Base-by-base conservation (phyloP, 2,329 filamentous ascomycete genomes). In the Penicillium sp. region DNA sequence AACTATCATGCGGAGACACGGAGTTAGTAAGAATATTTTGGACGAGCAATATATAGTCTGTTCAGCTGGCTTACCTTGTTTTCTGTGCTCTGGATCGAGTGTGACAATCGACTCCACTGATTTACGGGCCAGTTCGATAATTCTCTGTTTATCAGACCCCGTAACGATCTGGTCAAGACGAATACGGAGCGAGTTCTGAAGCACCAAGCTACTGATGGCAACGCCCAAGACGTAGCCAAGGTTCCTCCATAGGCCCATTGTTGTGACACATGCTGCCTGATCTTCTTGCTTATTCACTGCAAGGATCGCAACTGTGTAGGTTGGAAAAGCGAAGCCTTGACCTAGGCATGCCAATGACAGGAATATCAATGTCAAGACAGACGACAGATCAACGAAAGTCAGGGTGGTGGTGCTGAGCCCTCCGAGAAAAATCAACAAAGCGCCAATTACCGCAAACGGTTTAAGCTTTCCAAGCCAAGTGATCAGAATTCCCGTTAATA, bases 161-260 rank as follows among this genome's bases (percentile, higher is more conserved):
- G 76, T 78, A 8, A 92, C 85, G 33, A 81, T 78, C 11, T 68
- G 61, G 4, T 81, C 71, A 5, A 93, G 77, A 62, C 85, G 86
- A 18, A 77, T 72, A 8, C 82, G 72, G 52, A 93, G 74, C 0
- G 83, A 79, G 64, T 91, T 91, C 73, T 93, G 89, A 60, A 92
- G 75, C 7, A 91, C 82, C 57, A 91, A 79, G 66, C 86, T 89
- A 62, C 84, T 88, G 52, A 81, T 75, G 0, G 88, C 84, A 46
- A 92, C 82, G n/a, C 89, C 89, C 65, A 91, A 79, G 1, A 92
- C 88, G 56, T 81, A 82, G 6, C 89, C 89, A 5, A 92, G 71
- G 57, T 83, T 84, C 55, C 89, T 81, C 83, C 87, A 91, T 18
- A 92, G 74, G 18, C 87, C 81, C 59, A 92, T 74, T 0, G 88